Base-by-base conservation (phyloP, 2,329 filamentous ascomycete species). In the Fusarium penzigii region DNA sequence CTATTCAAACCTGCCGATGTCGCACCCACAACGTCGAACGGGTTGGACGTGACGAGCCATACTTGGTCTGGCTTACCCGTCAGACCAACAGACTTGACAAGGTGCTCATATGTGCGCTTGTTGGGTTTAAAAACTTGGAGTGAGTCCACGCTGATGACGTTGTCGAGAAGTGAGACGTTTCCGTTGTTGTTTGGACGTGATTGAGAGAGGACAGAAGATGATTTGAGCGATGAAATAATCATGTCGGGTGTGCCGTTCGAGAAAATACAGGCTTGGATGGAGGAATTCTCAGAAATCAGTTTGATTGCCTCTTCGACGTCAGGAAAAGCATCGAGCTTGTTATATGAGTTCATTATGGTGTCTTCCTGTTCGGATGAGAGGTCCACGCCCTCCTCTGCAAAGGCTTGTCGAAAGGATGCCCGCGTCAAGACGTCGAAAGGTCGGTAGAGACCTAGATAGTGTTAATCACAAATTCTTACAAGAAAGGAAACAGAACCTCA, bases 41-140 rank as follows among this genome's bases (percentile, higher is more conserved):
- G 84, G 65, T 92, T 92, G 2, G 83, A 82, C 58, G 81, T 88
- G 6, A 92, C 78, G 8, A 92, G 69, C 86, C 87, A 90, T 13
- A 90, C 75, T 25, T 79, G 72, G 1, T 66, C 71, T 57, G 77
- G 72, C 16, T 76, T 62, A 1, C 68, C 71, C 39, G 71, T 59
- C 60, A 78, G 80, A 3, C 78, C 79, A 2, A 78, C 74, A 36
- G 74, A 73, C 56, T 76, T 58, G 1, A 81, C 76, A 20, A 90
- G 71, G 65, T 87, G 75, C n/a, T 73, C 57, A 63, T 92, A 92
- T 2, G 80, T 77, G 46, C 76, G 78, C 2, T 75, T 79, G 39
- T 82, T 76, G 0, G 89, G 88, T 68, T 92, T 92, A 70, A 82
- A 92, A 45, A 75, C 77, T 55, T 72, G 57, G 5, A 84, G 66